Base-by-base conservation (phyloP, 2,329 filamentous ascomycete genomes). In the Colletotrichum sidae region DNA sequence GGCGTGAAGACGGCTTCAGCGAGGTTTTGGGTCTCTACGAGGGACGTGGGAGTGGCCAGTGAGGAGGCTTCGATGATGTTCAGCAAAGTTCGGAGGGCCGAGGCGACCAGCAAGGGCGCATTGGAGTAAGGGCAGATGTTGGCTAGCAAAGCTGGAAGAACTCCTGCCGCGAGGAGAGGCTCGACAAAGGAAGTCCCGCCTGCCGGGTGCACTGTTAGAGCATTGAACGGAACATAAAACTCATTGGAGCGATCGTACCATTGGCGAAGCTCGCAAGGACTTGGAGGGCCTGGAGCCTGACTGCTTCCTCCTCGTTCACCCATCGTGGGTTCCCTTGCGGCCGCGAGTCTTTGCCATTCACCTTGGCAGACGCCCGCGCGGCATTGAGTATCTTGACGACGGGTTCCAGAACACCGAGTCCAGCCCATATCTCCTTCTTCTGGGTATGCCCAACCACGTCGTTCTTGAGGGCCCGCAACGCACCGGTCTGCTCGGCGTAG, bases 401-500 rank as follows among this genome's bases (percentile, higher is more conserved):
- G 39, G 86, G 84, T 57, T 87, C 84, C 51, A 96, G 78, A 35
- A 92, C 83, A 15, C 94, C 94, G 59, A 87, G 80, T 63, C 83
- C 83, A 45, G 97, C 84, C 83, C 90, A 94, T 61, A 88, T 79
- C 78, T 95, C 91, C 79, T 99, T 99, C 76, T 90, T 90, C 76
- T 95, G 90, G 39, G 91, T 86, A 77, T 98, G 93, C 33, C 96
- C 96, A 66, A 97, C 89, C 52, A 97, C 86, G 68, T 96, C 92
- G 77, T 97, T 96, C 81, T 97, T 98, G 37, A 99, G 81, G 46
- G 84, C 83, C 69, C 90, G 88, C 49, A 97, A 83, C 54, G 89
- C 86, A 34, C 83, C 80, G 45, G 86, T 80, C 71, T 86, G 86
- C 68, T 89, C 86, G 25, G 78, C 69, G 51, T 79, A 75, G 41